Evolutionary conservation across 305 asterid species (phyloP).

Genomic region (Fraxinus platypoda): DNA sequence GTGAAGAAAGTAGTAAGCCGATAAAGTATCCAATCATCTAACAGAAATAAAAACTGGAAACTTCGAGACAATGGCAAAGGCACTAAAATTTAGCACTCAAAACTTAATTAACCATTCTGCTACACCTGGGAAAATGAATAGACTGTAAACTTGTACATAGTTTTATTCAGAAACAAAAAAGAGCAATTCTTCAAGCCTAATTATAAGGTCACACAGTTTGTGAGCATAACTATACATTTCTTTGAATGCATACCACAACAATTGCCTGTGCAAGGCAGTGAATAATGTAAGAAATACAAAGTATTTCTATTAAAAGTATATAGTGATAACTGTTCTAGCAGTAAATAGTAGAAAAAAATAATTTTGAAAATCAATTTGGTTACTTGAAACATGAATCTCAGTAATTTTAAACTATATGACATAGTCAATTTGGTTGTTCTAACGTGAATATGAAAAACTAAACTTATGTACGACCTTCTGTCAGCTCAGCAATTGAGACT

Average conservation of each 20-base stretch:
- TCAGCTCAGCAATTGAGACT: background rate
- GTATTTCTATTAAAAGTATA: background rate
- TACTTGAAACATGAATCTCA: background rate
- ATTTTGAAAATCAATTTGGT: background rate
- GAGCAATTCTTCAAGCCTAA: background rate
- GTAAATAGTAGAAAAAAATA: background rate
- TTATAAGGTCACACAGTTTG: background rate
- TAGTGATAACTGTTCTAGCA: background rate
- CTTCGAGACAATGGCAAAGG: background rate
- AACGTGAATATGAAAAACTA: background rate
- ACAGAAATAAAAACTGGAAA: background rate
- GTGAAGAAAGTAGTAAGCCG: background rate
- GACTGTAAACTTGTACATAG: background rate
- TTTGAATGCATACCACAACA: slow-evolving; percentile 31
- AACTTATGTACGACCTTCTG: background rate
- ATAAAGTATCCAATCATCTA: background rate
- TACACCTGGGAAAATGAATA: background rate
- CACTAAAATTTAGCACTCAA: background rate
- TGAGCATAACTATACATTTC: background rate
- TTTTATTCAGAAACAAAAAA: background rate
- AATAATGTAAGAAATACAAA: background rate
- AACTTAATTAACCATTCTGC: background rate
- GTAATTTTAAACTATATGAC: background rate
- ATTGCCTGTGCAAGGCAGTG: slow-evolving; percentile 35
- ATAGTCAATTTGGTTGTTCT: background rate